Evolutionary conservation across 2,329 filamentous ascomycete genomes (phyloP).

Genomic region (Aureobasidium sp.): DNA sequence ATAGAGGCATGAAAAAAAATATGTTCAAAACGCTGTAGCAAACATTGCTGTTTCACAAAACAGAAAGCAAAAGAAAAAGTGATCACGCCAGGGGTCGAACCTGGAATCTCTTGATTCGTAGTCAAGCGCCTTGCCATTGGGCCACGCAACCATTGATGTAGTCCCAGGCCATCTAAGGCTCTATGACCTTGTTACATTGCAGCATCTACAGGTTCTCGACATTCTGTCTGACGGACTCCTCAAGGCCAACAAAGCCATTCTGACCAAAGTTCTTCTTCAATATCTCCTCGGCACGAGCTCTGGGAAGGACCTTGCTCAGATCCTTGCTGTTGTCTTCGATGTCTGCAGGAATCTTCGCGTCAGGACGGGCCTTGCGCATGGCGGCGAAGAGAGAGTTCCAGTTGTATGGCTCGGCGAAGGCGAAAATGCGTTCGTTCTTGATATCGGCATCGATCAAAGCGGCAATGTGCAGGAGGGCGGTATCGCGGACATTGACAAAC

Average conservation of each 20-base stretch:
- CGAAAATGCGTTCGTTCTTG: constrained; percentile 44
- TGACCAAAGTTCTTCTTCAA: constrained; percentile 24
- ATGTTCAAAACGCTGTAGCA: background rate
- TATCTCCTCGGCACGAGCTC: constrained; percentile 23
- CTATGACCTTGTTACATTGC: background rate
- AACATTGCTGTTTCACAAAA: background rate
- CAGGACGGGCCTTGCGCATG: constrained; percentile 30
- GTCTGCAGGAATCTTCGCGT: constrained; percentile 29
- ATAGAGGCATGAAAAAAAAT: background rate
- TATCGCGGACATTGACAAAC: constrained; percentile 40
- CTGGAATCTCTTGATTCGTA: constrained; percentile 34
- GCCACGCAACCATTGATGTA: constrained; percentile 31
- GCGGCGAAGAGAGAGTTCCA: constrained; percentile 36
- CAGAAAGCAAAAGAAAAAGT: background rate
- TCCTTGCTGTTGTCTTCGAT: constrained; percentile 22
- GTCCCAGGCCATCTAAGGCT: background rate
- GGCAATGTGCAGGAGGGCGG: constrained; percentile 43
- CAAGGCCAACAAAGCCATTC: constrained; percentile 24
- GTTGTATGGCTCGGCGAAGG: constrained; percentile 38
- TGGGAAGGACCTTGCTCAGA: constrained; percentile 13
- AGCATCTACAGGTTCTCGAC: constrained; percentile 10
- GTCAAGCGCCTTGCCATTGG: constrained; percentile 54
- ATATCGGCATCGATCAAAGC: constrained; percentile 41
- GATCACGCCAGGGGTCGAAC: constrained; percentile 17
- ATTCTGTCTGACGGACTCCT: constrained; percentile 21